Percentiles rank a stretch among this genome's conserved stretches.
phyloP scores from a whole-genome alignment of 2,329 filamentous ascomycete species.

The Orbilia quercus region DNA sequence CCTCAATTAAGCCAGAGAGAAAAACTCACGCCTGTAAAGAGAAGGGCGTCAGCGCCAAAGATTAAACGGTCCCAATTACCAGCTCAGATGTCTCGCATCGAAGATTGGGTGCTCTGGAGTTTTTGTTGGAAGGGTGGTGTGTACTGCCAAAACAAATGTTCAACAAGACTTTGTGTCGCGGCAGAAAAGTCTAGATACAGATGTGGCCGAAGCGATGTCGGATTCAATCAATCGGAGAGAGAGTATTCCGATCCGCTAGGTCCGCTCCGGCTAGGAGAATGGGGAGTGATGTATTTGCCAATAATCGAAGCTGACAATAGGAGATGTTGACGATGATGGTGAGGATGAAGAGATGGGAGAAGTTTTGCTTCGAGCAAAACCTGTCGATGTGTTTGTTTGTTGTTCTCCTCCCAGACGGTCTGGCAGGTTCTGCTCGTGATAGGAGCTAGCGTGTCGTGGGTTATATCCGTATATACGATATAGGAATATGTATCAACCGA shows the following conservation, averaged over 20 bases:
- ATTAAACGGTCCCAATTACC: conserved; percentile 42
- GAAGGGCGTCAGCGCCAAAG: conserved; percentile 48
- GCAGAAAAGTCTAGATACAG: conserved; percentile 14
- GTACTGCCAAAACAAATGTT: conserved; percentile 25
- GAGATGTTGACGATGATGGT: conserved; percentile 5
- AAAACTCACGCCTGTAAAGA: conserved; percentile 36
- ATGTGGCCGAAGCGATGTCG: conserved; percentile 15
- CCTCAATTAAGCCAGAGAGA: not conserved
- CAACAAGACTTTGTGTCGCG: conserved; percentile 32
- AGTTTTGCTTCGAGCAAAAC: not conserved
- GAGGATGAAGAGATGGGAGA: too few species aligned
- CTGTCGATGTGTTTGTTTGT: conserved; percentile 9
- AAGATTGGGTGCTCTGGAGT: conserved; percentile 16
- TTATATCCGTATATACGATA: conserved; percentile 27
- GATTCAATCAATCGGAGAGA: conserved; percentile 34
- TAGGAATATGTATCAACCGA: conserved; percentile 28
- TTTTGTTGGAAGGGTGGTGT: conserved; percentile 1
- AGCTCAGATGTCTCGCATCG: conserved; percentile 48
- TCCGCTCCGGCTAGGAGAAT: conserved; percentile 22
- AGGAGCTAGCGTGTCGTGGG: conserved; percentile 18
- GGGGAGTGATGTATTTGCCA: conserved; percentile 18
- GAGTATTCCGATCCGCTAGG: conserved; percentile 14
- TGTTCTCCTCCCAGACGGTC: conserved; percentile 11
- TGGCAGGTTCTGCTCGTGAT: conserved; percentile 15
- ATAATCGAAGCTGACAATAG: conserved; percentile 5